Evolutionary conservation across 495 filamentous ascomycete genomes (phyloP).

Genomic region (Tuber umbilicatum): DNA sequence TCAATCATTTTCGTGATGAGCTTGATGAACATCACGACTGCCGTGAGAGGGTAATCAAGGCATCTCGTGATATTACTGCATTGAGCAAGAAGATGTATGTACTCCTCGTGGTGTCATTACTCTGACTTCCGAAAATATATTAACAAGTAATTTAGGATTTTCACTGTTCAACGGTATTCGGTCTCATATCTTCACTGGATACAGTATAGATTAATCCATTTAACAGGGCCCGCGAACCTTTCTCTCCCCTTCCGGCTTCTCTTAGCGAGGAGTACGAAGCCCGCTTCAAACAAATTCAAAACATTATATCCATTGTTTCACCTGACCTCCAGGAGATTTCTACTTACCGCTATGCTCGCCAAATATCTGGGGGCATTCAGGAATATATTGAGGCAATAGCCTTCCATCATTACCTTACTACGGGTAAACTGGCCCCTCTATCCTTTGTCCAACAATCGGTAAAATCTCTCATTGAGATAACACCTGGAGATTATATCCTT

Average conservation of each 20-base stretch:
- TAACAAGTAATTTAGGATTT: constrained; percentile 58
- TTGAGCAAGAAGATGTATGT: constrained; percentile 92
- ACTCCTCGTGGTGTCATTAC: constrained; percentile 1
- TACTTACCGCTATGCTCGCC: constrained; percentile 69
- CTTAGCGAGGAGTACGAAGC: constrained; percentile 60
- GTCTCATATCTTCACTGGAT: constrained; percentile 5
- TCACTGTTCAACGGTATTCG: constrained; percentile 76
- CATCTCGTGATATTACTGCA: constrained; percentile 82
- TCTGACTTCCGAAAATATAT: neutral
- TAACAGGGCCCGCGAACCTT: constrained; percentile 58
- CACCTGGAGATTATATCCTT: constrained; percentile 78
- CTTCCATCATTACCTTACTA: constrained; percentile 79
- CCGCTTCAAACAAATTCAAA: constrained; percentile 60
- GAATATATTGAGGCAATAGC: constrained; percentile 84
- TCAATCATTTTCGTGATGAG: constrained; percentile 74
- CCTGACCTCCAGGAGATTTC: constrained; percentile 71
- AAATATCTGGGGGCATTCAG: constrained; percentile 73
- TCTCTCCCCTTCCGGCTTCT: constrained; percentile 55
- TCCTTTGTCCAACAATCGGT: constrained; percentile 52
- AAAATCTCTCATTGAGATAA: constrained; percentile 54
- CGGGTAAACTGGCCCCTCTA: constrained; percentile 64
- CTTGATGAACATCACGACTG: constrained; percentile 92
- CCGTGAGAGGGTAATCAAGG: constrained; percentile 80
- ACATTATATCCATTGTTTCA: constrained; percentile 59
- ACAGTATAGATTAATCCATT: constrained; percentile 4